These are phyloP conservation scores for Hibiscus syriacus DNA, from an alignment of 345 rosid genomes.

Conservation along the genomic window DNA sequence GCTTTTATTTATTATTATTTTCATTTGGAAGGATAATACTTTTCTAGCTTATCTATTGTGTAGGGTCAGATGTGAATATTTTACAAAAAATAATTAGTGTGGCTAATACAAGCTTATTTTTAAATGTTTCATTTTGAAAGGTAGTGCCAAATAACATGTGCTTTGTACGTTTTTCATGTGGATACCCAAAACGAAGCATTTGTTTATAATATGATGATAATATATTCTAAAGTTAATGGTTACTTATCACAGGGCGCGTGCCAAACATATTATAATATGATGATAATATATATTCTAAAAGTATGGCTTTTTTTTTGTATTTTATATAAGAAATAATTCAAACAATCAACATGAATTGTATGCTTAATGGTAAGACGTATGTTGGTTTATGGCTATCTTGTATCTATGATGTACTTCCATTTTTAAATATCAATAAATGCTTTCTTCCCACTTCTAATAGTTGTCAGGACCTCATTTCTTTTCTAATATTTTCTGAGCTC, in stretches of 20 bases:
- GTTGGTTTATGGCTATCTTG: background rate
- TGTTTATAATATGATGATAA: background rate
- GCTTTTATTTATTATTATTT: no score
- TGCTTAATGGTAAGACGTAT: background rate
- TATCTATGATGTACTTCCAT: no score
- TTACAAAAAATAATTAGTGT: background rate
- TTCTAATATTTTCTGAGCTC: background rate
- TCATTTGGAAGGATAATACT: no score
- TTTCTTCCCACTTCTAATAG: background rate
- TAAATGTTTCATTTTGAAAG: conserved; percentile 31
- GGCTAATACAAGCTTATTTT: background rate
- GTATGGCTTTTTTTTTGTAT: background rate
- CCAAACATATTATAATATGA: background rate
- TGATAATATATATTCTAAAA: no score
- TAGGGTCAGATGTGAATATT: background rate
- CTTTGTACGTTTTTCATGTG: conserved; percentile 10
- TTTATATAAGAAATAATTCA: background rate
- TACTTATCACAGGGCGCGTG: conserved; percentile 1
- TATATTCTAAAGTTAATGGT: background rate
- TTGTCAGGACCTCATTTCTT: background rate
- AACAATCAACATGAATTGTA: background rate
- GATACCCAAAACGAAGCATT: conserved; percentile 8
- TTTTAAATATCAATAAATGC: no score
- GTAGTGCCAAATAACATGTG: conserved; percentile 32
- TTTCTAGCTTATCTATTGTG: no score